phyloP scores from a whole-genome alignment of 2,329 filamentous ascomycete species.

The Salinomyces thailandicus region DNA sequence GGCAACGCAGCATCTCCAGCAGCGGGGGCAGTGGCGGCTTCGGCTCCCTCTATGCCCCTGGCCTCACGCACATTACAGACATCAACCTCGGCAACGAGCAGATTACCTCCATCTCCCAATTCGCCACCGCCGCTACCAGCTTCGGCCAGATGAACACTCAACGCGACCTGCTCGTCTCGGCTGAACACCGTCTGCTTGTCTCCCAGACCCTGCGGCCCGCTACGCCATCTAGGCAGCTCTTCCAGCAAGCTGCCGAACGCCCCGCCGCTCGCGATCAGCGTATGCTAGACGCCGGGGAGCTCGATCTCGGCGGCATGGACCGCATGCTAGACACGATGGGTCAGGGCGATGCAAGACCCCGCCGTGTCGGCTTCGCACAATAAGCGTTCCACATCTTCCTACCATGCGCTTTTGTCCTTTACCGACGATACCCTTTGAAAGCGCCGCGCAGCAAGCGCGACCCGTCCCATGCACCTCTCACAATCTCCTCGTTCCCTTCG shows the following conservation, averaged over 20 bases:
- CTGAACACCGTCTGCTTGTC: slow-evolving; percentile 37
- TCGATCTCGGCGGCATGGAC: slow-evolving; percentile 40
- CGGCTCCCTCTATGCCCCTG: slow-evolving; percentile 32
- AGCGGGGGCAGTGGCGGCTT: slow-evolving; percentile 21
- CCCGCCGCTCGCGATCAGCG: slow-evolving; percentile 29
- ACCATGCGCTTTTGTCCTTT: too few relatives aligned
- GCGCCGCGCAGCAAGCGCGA: not conserved
- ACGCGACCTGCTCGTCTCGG: slow-evolving; percentile 34
- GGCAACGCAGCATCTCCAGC: slow-evolving; percentile 30
- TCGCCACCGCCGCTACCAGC: slow-evolving; percentile 22
- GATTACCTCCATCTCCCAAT: slow-evolving; percentile 35
- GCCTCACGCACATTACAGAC: slow-evolving; percentile 32
- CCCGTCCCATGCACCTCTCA: not conserved
- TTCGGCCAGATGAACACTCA: slow-evolving; percentile 34
- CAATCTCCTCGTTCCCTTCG: not conserved
- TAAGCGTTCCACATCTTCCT: slow-evolving; percentile 8
- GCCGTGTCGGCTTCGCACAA: slow-evolving; percentile 26
- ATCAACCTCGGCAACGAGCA: slow-evolving; percentile 33
- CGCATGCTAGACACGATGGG: slow-evolving; percentile 33
- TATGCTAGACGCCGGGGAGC: slow-evolving; percentile 34
- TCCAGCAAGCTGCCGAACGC: slow-evolving; percentile 19
- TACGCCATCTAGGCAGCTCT: slow-evolving; percentile 24
- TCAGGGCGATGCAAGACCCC: slow-evolving; percentile 13
- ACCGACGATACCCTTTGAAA: slow-evolving; percentile 2
- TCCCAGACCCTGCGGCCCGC: slow-evolving; percentile 25